Base-by-base conservation (phyloP, 768 basidiomycete species). In the Mycena alexandri region DNA sequence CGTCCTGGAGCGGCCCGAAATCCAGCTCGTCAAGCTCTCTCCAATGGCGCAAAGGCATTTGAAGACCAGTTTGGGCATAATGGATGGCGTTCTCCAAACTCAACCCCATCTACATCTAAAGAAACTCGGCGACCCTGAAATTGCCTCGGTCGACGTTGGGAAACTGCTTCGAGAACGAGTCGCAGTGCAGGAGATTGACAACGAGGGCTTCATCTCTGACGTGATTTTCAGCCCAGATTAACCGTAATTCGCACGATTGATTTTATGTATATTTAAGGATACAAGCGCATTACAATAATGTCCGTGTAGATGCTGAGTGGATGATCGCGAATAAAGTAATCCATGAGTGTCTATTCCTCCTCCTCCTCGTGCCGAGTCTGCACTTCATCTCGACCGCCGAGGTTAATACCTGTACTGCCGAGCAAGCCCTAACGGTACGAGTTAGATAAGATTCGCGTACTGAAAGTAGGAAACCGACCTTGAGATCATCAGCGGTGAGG, bases 401-500 rank as follows among this genome's bases (percentile, higher is more conserved):
- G 9, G 7, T 34, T 17, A 1, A 58, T 1, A 29, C 69, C 57
- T 0, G 51, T n/a, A 24, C 62, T 25, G 17, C 38, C 29, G 13
- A 71, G 65, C 22, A 70, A 34, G 16, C 59, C 50, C 59, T 68
- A 17, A 10, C 10, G 8, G 17, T 10, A 8, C 12, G 13, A 16
- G 14, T 61, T 25, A 61, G 59, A 33, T 4, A 33, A 13, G 1
- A 13, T 21, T 10, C 33, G 17, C 42, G 52, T 22, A 59, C 17
- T 51, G 22, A 46, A 47, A 34, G 5, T 33, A 13, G n/a, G 52
- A 38, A 36, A 70, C 77, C 17, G 55, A 80, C 81, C 68, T 69
- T 14, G 22, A 81, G 64, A 54, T 77, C 80, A 42, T 48, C 56
- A 21, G 77, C 58, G 24, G 78, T 73, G 56, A 93, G 68, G 3